Percentiles rank a stretch among this genome's conserved stretches.
phyloP scores from a whole-genome alignment of 2,329 filamentous ascomycete species.

The Penicillium expansum region DNA sequence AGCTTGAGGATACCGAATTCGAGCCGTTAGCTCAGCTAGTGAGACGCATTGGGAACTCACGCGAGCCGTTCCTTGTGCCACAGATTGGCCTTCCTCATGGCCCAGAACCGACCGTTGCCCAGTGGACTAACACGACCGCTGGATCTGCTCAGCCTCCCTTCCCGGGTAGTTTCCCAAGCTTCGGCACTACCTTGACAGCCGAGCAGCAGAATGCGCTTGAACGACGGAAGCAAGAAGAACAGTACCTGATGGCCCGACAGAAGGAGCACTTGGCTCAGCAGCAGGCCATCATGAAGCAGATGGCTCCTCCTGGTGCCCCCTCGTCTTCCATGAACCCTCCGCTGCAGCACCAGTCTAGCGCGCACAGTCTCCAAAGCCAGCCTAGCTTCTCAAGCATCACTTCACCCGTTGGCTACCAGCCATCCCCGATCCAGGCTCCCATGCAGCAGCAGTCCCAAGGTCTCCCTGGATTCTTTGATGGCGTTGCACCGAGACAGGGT shows the following conservation, averaged over 20 bases:
- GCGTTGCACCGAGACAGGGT: constrained; percentile 44
- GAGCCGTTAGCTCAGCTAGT: constrained; percentile 94
- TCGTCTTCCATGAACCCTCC: constrained; percentile 55
- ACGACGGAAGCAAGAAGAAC: constrained; percentile 94
- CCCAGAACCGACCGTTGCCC: constrained; percentile 55
- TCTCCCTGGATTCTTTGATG: constrained; percentile 70
- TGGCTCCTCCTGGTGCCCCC: constrained; percentile 60
- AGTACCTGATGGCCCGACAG: constrained; percentile 93
- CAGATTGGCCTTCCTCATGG: constrained; percentile 95
- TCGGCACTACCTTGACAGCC: constrained; percentile 91
- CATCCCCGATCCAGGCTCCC: constrained; percentile 57
- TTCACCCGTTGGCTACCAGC: constrained; percentile 72
- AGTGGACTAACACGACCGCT: constrained; percentile 52
- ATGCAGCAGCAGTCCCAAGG: constrained; percentile 55
- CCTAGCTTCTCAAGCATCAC: constrained; percentile 94
- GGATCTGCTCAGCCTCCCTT: constrained; percentile 80
- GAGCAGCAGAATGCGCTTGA: constrained; percentile 98
- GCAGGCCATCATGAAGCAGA: constrained; percentile 72
- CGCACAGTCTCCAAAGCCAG: constrained; percentile 93
- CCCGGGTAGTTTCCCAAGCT: constrained; percentile 85
- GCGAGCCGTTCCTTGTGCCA: constrained; percentile 94
- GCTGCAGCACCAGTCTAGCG: constrained; percentile 90
- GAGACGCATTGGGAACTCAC: constrained; percentile 90
- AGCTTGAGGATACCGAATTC: constrained; percentile 88
- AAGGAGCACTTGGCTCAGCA: constrained; percentile 89